Conservation (phyloP, 495 filamentous ascomycete species). For the Recurvomyces mirabilis region DNA sequence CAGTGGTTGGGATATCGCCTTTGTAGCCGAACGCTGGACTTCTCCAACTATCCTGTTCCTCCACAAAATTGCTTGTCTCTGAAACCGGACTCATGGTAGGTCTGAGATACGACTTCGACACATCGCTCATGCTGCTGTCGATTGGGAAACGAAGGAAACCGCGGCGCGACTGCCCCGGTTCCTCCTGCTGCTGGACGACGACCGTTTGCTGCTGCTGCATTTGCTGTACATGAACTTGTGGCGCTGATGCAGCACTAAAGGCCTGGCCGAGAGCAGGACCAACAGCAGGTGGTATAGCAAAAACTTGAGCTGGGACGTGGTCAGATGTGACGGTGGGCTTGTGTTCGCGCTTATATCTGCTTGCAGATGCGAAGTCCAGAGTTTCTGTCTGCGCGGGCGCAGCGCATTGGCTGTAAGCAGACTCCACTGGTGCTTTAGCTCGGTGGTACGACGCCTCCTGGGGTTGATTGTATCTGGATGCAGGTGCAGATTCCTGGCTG, state of each 20-base stretch:
- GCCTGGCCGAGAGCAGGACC: not conserved
- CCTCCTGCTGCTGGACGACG: not conserved
- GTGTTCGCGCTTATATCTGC: no score
- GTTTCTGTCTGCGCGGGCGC: no score
- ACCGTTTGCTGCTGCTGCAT: not conserved
- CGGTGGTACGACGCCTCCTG: no score
- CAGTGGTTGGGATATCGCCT: constrained; percentile 7
- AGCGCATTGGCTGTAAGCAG: no score
- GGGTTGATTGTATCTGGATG: no score
- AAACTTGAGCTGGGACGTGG: not conserved
- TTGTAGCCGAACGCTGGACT: constrained; percentile 7
- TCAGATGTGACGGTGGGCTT: not conserved
- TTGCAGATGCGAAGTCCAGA: no score
- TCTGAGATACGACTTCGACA: constrained; percentile 3
- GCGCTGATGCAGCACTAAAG: not conserved
- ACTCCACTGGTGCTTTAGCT: no score
- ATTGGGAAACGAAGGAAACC: not conserved
- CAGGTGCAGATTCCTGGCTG: no score
- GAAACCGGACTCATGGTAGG: constrained; percentile 8
- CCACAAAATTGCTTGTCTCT: not conserved
- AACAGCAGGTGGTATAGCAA: no score
- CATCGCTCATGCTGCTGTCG: constrained; percentile 2
- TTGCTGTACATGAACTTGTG: not conserved
- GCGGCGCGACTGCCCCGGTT: not conserved
- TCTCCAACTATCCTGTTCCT: not conserved